Base-by-base conservation (phyloP, 2,329 filamentous ascomycete species). In the Sclerotinia nivalis region DNA sequence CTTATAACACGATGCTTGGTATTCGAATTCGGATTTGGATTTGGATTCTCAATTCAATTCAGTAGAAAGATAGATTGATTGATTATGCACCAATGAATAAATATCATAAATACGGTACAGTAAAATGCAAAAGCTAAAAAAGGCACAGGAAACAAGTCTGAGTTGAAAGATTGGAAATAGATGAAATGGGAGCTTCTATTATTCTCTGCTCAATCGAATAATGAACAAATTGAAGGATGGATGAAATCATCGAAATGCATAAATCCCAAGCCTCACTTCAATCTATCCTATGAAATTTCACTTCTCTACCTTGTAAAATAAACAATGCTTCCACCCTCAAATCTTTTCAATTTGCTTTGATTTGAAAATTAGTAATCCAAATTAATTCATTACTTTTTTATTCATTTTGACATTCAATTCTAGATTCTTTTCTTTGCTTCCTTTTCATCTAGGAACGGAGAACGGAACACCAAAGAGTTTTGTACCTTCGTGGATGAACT, bases 251-350 rank as follows among this genome's bases (percentile, higher is more conserved):
- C 12, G 37, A 12, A 40, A 40, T 10, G 55, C 55, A 58, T 58
- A 58, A 58, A 58, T 58, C 34, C 55, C n/a, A 40, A 40, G 55
- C 55, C 34, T 59, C 22, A 59, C 56, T 59, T 22, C 22, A 25
- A 59, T 59, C 12, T 59, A 43, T 5, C 1, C 4, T 18, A 9
- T 28, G 40, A 43, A 43, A 43, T 43, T 43, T 43, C 40, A 43
- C 13, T 43, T 13, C 9, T 43, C 40, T 43, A 15, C 40, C 40
- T 15, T 4, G 40, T 43, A 13, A 49, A 49, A 49, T 22, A 49
- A 22, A 49, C 45, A 18, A 49, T 47, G 45, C 45, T 47, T 47
- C 37, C 37, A 40, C 37, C 37, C 10, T 10, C 2, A 10, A 12
- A 40, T 12, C 37, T 40, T 40, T 10, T 40, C 20, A 49, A 49